phyloP scores from a whole-genome alignment of 108 stramenopile species.

The Pseudonitzschia multistriata region DNA sequence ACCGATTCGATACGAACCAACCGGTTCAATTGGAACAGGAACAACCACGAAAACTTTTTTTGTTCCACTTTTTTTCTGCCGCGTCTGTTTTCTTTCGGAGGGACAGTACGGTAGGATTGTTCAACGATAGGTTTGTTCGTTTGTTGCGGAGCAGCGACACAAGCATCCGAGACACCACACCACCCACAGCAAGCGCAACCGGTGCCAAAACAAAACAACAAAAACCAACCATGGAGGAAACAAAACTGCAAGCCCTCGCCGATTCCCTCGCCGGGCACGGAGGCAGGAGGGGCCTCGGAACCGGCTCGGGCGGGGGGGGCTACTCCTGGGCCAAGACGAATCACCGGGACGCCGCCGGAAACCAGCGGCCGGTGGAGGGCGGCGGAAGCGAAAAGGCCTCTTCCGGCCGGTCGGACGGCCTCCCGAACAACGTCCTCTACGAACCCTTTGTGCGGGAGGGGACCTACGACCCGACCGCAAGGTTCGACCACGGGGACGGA shows the following conservation, averaged over 20 bases:
- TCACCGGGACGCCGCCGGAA: slow-evolving; percentile 17
- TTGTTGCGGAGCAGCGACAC: too few relatives aligned
- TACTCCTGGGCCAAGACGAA: slow-evolving; percentile 53
- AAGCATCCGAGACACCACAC: too few relatives aligned
- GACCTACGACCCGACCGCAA: slow-evolving; percentile 49
- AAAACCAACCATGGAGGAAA: slow-evolving; percentile 68
- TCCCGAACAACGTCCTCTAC: slow-evolving; percentile 80
- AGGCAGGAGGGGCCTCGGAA: slow-evolving; percentile 58
- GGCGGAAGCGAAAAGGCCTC: slow-evolving; percentile 28
- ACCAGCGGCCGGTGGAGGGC: slow-evolving; percentile 22
- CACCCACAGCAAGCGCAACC: too few relatives aligned
- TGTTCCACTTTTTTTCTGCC: too few relatives aligned
- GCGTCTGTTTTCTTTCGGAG: too few relatives aligned
- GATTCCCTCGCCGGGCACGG: slow-evolving; percentile 75
- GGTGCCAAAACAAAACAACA: too few relatives aligned
- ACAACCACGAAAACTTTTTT: too few relatives aligned
- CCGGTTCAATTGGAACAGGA: not conserved
- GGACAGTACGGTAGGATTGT: too few relatives aligned
- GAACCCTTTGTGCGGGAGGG: slow-evolving; percentile 74
- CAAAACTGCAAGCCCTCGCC: slow-evolving; percentile 74
- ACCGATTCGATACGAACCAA: not conserved
- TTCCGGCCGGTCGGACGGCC: slow-evolving; percentile 55
- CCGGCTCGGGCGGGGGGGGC: slow-evolving; percentile 31
- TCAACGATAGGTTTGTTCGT: too few relatives aligned
- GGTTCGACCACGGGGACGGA: slow-evolving; percentile 60